Evolutionary conservation across 257 asterid species (phyloP).

Genomic region (Petrea volubilis): DNA sequence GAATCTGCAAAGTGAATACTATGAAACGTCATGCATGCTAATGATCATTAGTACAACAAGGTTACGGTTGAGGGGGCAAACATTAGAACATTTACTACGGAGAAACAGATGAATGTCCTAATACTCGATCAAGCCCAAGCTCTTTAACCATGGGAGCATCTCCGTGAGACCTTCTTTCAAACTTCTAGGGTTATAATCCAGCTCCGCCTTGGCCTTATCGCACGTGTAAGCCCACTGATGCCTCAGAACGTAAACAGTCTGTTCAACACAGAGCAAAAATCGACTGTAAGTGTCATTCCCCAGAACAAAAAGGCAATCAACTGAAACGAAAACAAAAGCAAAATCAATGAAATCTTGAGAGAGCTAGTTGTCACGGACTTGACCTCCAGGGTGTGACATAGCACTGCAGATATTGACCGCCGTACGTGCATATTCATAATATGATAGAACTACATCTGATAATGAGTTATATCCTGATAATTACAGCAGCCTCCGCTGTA

Average conservation of each 20-base stretch:
- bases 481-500: neutral
- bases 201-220: slow-evolving; percentile 79
- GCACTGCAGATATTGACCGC: too few relatives aligned
- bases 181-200: slow-evolving; percentile 80
- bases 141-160: slow-evolving; percentile 88
- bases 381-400: too few relatives aligned
- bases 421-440: neutral
- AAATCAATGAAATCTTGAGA: neutral
- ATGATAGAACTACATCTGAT: neutral
- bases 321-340: neutral
- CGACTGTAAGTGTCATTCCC: slow-evolving; percentile 7
- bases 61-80: neutral
- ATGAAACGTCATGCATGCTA: neutral
- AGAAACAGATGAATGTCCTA: slow-evolving; percentile 21
- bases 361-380: too few relatives aligned
- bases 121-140: slow-evolving; percentile 62
- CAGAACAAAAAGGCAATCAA: neutral
- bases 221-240: slow-evolving; percentile 90
- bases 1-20: too few relatives aligned
- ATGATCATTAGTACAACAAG: neutral
- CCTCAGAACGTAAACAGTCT: slow-evolving; percentile 65
- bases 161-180: slow-evolving; percentile 76
- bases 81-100: neutral
- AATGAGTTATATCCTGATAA: neutral
- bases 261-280: slow-evolving; percentile 25